Evolutionary conservation across 2,329 filamentous ascomycete species (phyloP).

Genomic region (Cytospora chrysosperma): DNA sequence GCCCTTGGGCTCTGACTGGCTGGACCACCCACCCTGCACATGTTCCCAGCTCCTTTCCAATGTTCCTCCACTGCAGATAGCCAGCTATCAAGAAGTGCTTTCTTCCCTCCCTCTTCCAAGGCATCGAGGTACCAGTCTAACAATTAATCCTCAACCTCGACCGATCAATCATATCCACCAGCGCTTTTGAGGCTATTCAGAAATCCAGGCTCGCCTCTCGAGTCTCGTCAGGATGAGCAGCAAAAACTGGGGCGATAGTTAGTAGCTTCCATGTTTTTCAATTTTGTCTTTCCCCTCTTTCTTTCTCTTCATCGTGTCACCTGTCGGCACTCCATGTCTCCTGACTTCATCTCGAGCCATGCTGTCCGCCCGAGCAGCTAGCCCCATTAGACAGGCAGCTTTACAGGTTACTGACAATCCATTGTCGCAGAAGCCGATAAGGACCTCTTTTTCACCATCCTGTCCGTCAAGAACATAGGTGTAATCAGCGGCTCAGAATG

Average conservation of each 20-base stretch:
- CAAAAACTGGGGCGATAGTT: constrained; percentile 26
- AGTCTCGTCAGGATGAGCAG: constrained; percentile 20
- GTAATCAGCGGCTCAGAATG: constrained; percentile 63
- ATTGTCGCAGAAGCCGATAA: constrained; percentile 49
- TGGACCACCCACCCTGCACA: neutral
- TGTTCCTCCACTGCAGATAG: constrained; percentile 17
- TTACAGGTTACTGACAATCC: constrained; percentile 6
- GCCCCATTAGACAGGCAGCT: neutral
- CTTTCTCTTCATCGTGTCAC: neutral
- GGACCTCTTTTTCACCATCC: constrained; percentile 62
- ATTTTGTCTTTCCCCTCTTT: constrained; percentile 16
- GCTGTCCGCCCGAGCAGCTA: constrained; percentile 49
- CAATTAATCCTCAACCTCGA: constrained; percentile 21
- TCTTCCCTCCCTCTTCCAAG: constrained; percentile 13
- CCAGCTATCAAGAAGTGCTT: constrained; percentile 21
- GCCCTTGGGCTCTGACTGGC: constrained; percentile 10
- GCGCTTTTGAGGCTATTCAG: constrained; percentile 22
- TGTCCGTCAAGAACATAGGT: constrained; percentile 62
- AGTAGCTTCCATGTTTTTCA: constrained; percentile 14
- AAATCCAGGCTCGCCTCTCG: constrained; percentile 9
- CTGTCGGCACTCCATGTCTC: neutral
- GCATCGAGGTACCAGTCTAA: constrained; percentile 20
- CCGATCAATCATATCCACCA: constrained; percentile 18
- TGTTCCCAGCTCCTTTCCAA: constrained; percentile 13
- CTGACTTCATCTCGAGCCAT: neutral